Evolutionary conservation across 2,329 filamentous ascomycete genomes (phyloP).

Genomic region (Neocucurbitaria cava): DNA sequence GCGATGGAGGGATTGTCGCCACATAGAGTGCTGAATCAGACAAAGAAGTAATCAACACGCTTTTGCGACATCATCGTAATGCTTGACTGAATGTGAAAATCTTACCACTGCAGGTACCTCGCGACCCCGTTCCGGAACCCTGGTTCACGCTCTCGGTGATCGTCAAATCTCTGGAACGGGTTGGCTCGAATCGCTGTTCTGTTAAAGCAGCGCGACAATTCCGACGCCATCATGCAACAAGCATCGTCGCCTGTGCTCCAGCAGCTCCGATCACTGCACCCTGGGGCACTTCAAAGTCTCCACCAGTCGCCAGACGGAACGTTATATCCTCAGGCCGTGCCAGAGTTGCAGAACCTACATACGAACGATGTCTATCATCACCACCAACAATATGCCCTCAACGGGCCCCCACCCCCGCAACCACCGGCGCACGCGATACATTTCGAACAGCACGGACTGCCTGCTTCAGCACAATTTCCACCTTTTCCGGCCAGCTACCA

Average conservation of each 20-base stretch:
- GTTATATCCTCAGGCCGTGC: conserved; percentile 38
- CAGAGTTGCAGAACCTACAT: conserved; percentile 50
- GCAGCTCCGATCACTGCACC: conserved; percentile 34
- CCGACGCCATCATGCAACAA: conserved; percentile 33
- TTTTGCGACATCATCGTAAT: conserved; percentile 15
- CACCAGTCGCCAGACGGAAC: conserved; percentile 38
- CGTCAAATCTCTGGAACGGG: conserved; percentile 2
- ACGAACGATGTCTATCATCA: conserved; percentile 30
- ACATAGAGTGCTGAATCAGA: conserved; percentile 34
- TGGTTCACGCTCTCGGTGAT: not conserved
- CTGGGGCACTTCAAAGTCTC: conserved; percentile 34
- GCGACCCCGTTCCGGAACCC: not conserved
- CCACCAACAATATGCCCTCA: conserved; percentile 25
- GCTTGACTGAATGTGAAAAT: conserved; percentile 1
- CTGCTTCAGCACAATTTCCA: conserved; percentile 30
- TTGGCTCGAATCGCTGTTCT: conserved; percentile 1
- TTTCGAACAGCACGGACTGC: conserved; percentile 46
- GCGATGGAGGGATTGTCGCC: conserved; percentile 21
- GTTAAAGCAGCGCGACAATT: conserved; percentile 36
- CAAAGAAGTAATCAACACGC: conserved; percentile 33
- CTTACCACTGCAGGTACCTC: conserved; percentile 1
- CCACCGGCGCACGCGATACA: conserved; percentile 32
- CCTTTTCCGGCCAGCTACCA: conserved; percentile 31
- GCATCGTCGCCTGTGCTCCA: conserved; percentile 26
- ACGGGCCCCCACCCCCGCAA: conserved; percentile 25